Evolutionary conservation across 2,329 filamentous ascomycete genomes (phyloP), one percentile per base, ranked within the genome.

Genomic region (Grosmannia huntii): DNA sequence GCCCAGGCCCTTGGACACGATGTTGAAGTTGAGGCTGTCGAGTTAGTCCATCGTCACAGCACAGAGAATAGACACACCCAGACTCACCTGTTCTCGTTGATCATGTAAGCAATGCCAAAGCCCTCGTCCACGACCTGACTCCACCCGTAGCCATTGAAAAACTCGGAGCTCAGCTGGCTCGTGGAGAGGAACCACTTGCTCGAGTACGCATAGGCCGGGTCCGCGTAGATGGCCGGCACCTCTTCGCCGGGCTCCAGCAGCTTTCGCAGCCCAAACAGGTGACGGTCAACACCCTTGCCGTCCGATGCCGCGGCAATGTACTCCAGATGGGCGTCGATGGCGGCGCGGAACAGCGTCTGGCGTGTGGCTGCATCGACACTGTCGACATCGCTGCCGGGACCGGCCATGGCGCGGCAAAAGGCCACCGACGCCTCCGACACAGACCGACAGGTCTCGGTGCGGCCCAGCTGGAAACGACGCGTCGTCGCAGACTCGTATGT

Each of bases 101-200:
- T 97, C 94, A 99, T 99, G 72, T 99, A 99, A 46, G 94, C 94
- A 69, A 99, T 95, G 64, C 94, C 94, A 74, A 94, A 99, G 33
- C 94, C 94, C 61, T 87, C 89, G 68, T 97, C 91, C 58, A 97
- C 87, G 56, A 99, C 94, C 76, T 99, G 92, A 69, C 88, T 94
- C 94, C 94, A 99, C 52, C 94, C 94, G 73, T 99, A 99, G 27
- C 95, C 94, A 71, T 99, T 99, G 75, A 97, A 99, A 78, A 89
- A 96, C 76, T 99, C 95, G 38, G 86, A 91, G 73, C 87, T 94
- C 70, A 99, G 76, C 76, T 99, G 95, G 61, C 84, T 90, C 31
- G 85, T 90, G 31, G 86, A 92, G 60, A 99, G 78, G 74, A 84
- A 96, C 94, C 94, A 99, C 16, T 86, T 90, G 68, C 80, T 77